A percentile compares a stretch with the other conserved stretches of the same genome.
phyloP scores from a whole-genome alignment of 2,329 filamentous ascomycete genomes.

The Colletotrichum tropicicola region DNA sequence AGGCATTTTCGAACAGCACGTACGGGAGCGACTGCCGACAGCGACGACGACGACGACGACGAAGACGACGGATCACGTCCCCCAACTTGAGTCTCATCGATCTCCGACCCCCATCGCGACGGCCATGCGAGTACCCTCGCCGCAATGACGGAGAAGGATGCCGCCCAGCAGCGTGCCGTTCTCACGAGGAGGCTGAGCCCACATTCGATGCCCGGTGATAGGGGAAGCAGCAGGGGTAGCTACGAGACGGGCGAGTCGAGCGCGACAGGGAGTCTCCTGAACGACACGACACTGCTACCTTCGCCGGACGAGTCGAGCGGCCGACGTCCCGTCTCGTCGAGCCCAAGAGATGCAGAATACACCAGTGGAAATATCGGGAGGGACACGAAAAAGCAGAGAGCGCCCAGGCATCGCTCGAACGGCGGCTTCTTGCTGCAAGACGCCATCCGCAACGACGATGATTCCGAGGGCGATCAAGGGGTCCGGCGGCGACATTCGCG shows the following conservation, averaged over 20 bases:
- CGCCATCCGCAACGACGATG: slow-evolving; percentile 41
- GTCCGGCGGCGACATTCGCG: slow-evolving; percentile 38
- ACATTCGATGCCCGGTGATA: slow-evolving; percentile 32
- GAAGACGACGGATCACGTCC: not conserved
- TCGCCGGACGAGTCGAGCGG: slow-evolving; percentile 17
- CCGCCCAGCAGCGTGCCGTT: slow-evolving; percentile 18
- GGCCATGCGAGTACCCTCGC: slow-evolving; percentile 32
- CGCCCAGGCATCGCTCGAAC: slow-evolving; percentile 53
- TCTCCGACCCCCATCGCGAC: not conserved
- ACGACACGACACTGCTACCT: slow-evolving; percentile 30
- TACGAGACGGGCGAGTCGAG: slow-evolving; percentile 57
- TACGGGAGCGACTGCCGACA: not conserved
- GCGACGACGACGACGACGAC: not conserved
- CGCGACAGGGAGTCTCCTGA: slow-evolving; percentile 40
- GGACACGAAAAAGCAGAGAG: slow-evolving; percentile 33
- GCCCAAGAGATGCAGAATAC: slow-evolving; percentile 32
- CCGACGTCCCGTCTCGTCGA: slow-evolving; percentile 10
- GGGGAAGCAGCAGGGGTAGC: slow-evolving; percentile 46
- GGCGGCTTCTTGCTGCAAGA: slow-evolving; percentile 63
- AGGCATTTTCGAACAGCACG: not conserved
- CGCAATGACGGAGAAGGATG: slow-evolving; percentile 35
- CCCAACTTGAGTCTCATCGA: not conserved
- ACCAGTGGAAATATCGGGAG: slow-evolving; percentile 30
- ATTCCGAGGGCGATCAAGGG: slow-evolving; percentile 41
- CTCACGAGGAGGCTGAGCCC: slow-evolving; percentile 23